phyloP scores from a whole-genome alignment of 805 yeast species.

The Pichia scutulata region DNA sequence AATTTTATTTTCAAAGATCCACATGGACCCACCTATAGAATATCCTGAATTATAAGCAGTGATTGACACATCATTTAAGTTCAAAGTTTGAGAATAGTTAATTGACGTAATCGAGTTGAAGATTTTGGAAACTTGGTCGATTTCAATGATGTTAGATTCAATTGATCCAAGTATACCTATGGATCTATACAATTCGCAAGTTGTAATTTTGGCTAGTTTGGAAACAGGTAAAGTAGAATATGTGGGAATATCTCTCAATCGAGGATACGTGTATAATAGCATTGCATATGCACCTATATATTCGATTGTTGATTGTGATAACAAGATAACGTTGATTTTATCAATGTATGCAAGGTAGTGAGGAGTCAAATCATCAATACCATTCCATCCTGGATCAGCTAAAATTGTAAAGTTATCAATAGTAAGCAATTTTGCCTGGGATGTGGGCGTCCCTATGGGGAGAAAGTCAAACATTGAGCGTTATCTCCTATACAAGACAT shows the following conservation, averaged over 20 bases:
- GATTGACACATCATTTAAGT: conserved; percentile 46
- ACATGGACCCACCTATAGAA: conserved; percentile 86
- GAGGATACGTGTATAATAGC: conserved; percentile 51
- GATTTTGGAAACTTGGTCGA: conserved; percentile 68
- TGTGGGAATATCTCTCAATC: conserved; percentile 58
- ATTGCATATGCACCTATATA: conserved; percentile 75
- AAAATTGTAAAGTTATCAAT: conserved; percentile 45
- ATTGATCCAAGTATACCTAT: conserved; percentile 71
- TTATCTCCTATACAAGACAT: no score
- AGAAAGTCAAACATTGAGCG: conserved; percentile 20
- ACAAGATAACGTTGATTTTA: conserved; percentile 55
- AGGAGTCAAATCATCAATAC: conserved; percentile 21
- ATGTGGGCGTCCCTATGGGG: conserved; percentile 14
- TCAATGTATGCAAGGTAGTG: conserved; percentile 4
- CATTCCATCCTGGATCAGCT: conserved; percentile 76
- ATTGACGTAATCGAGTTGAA: conserved; percentile 65
- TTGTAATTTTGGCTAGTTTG: conserved; percentile 76
- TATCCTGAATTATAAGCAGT: conserved; percentile 91
- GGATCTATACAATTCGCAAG: conserved; percentile 74
- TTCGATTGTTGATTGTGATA: conserved; percentile 82
- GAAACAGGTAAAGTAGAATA: conserved; percentile 88
- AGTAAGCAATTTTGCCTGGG: conserved; percentile 35
- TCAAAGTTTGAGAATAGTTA: conserved; percentile 72
- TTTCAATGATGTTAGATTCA: conserved; percentile 47
- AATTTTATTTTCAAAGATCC: conserved; percentile 61